Conservation (phyloP, 78 protist genomes). For the Planoprotostelium fungivorum region DNA sequence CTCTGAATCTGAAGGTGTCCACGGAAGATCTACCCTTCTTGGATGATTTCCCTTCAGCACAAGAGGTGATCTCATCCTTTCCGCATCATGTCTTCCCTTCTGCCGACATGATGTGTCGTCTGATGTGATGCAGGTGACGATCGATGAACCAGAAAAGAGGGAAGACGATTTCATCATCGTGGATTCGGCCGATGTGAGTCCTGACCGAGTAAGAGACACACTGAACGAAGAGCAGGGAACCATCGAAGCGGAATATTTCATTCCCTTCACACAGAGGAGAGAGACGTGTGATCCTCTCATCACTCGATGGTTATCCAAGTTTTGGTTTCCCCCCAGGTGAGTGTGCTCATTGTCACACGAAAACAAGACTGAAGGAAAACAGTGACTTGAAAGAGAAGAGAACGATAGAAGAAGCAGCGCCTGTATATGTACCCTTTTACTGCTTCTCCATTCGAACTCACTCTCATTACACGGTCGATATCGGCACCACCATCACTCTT, state of each 20-base stretch:
- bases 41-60: background rate
- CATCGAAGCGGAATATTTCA: background rate
- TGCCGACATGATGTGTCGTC: background rate
- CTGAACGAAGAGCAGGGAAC: background rate
- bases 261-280: background rate
- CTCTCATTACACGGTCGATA: background rate
- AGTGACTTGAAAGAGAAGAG: background rate
- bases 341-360: background rate
- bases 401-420: background rate
- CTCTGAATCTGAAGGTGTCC: background rate
- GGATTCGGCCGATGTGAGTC: background rate
- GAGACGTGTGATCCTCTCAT: background rate
- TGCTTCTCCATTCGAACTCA: background rate
- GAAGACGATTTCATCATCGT: background rate
- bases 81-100: background rate
- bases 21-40: background rate
- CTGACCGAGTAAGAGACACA: background rate
- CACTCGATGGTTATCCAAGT: background rate
- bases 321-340: background rate
- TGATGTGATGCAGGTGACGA: background rate
- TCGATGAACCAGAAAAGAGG: background rate
- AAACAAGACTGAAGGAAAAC: background rate
- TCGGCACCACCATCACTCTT: background rate
- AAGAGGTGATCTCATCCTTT: background rate
- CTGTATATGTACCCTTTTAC: background rate